These are phyloP conservation scores for Fusarium papillatum DNA, from an alignment of 2,329 filamentous ascomycete species.

Conservation along the genomic window DNA sequence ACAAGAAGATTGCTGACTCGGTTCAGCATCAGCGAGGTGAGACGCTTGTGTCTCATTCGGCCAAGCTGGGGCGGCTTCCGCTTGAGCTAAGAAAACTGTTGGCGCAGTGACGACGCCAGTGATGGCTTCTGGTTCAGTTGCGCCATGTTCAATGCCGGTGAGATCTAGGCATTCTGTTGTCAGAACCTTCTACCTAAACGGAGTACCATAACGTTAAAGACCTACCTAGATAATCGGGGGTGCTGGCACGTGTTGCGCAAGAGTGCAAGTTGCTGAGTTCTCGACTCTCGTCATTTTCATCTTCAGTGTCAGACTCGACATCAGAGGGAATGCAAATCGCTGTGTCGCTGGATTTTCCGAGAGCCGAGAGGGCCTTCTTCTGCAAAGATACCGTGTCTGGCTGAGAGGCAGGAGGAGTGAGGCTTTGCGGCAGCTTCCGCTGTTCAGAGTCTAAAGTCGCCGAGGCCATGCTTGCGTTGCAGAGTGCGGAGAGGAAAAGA, in stretches of 20 bases:
- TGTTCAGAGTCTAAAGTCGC: background rate
- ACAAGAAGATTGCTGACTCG: too few species aligned
- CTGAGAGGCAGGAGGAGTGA: background rate
- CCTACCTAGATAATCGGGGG: background rate
- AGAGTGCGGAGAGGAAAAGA: background rate
- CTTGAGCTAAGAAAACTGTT: background rate
- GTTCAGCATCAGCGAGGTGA: background rate
- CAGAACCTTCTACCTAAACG: background rate
- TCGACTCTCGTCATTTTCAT: slow-evolving; percentile 6
- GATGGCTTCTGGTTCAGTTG: background rate
- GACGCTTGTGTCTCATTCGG: background rate
- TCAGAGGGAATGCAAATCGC: background rate
- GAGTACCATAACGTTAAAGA: background rate
- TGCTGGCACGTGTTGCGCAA: background rate
- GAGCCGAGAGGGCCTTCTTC: background rate
- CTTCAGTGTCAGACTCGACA: background rate
- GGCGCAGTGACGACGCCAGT: background rate
- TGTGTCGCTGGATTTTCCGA: background rate
- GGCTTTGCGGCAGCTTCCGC: background rate
- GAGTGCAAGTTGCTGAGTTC: background rate
- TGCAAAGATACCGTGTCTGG: background rate
- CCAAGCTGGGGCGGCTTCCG: background rate
- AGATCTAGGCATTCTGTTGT: background rate
- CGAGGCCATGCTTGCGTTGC: background rate
- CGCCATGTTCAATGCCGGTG: background rate